Evolutionary conservation across 306 rosid species (phyloP).

Genomic region (Pyrus pyrifolia): DNA sequence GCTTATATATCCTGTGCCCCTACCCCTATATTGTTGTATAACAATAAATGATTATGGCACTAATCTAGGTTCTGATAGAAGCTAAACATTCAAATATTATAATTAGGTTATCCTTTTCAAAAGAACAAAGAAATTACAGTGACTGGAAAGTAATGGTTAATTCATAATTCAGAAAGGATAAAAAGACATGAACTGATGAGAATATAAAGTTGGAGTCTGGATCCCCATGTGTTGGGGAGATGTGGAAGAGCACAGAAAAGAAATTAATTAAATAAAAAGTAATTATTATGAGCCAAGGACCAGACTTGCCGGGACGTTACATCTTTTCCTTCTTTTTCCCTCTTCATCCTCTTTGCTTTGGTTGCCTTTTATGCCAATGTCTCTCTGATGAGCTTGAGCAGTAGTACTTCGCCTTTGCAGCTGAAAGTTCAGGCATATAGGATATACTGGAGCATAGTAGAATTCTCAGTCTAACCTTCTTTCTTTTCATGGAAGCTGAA

Average conservation of each 20-base stretch:
- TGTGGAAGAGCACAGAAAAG: not conserved
- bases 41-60: not conserved
- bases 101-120: not conserved
- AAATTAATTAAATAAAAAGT: not conserved
- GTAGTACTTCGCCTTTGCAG: not conserved
- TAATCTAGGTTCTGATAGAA: not conserved
- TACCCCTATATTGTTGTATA: no score
- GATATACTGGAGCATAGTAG: no score
- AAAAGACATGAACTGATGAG: not conserved
- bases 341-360: not conserved
- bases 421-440: not conserved
- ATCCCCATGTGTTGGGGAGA: not conserved
- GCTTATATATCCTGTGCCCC: no score
- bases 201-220: not conserved
- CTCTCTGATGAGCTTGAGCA: not conserved
- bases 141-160: not conserved
- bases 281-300: conserved; percentile 22
- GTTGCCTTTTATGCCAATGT: not conserved
- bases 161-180: not conserved
- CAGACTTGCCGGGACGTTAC: conserved; percentile 28
- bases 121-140: not conserved
- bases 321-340: not conserved
- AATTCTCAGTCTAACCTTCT: not conserved
- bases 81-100: not conserved
- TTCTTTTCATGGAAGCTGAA: not conserved